Evolutionary conservation across 768 basidiomycete species (phyloP).

Genomic region (Tylopilus sp.): DNA sequence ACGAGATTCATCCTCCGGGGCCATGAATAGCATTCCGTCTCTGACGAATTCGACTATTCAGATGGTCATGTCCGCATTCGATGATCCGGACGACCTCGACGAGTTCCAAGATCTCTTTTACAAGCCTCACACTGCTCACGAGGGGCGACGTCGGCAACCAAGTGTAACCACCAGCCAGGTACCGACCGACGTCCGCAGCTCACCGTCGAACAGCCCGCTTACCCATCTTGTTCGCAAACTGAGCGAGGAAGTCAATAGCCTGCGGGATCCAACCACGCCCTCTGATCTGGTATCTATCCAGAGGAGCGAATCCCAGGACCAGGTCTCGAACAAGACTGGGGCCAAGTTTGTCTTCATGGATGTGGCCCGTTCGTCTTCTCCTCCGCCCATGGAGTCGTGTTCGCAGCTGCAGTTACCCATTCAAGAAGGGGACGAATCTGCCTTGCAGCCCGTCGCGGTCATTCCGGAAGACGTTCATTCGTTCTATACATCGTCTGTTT

Average conservation of each 20-base stretch:
- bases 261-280: conserved; percentile 13
- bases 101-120: conserved; percentile 75
- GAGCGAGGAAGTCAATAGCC: conserved; percentile 34
- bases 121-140: conserved; percentile 33
- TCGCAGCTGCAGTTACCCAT: conserved; percentile 7
- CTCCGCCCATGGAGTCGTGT: conserved; percentile 7
- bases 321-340: conserved; percentile 10
- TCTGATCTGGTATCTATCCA: conserved; percentile 10
- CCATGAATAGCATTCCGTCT: conserved; percentile 10
- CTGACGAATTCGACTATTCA: conserved; percentile 38
- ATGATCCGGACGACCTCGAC: conserved; percentile 65
- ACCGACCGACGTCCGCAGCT: conserved; percentile 30
- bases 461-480: conserved; percentile 29
- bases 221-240: conserved; percentile 39
- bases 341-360: conserved; percentile 19
- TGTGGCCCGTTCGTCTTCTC: conserved; percentile 14
- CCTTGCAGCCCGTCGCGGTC: background rate
- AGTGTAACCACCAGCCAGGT: conserved; percentile 16
- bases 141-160: conserved; percentile 2
- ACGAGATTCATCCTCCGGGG: conserved; percentile 2
- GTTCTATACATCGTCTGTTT: conserved; percentile 18
- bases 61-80: conserved; percentile 43
- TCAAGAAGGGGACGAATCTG: conserved; percentile 5
- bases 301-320: conserved; percentile 6
- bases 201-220: conserved; percentile 35